Evolutionary conservation across 2,329 filamentous ascomycete species (phyloP).

Genomic region (Calycina herbarum): DNA sequence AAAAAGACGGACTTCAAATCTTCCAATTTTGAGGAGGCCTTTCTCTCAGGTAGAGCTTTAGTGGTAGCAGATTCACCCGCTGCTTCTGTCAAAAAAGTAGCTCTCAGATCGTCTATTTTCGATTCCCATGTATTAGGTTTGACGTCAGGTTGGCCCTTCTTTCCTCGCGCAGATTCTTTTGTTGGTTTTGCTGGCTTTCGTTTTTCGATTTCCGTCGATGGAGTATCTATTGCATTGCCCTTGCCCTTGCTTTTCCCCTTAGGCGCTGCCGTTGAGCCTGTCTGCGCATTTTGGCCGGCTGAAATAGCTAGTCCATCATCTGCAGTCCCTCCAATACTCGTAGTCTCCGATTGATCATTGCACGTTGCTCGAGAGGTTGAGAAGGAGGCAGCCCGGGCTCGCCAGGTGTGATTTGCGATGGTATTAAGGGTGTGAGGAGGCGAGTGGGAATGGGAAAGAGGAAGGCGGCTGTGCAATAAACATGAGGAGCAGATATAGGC

Average conservation of each 20-base stretch:
- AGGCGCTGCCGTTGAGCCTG: neutral
- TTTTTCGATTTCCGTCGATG: no score
- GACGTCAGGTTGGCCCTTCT: no score
- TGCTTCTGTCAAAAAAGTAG: no score
- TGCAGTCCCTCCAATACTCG: neutral
- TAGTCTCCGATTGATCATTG: neutral
- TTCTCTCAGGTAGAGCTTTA: neutral
- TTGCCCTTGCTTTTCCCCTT: neutral
- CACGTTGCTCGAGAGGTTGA: neutral
- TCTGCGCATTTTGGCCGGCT: neutral
- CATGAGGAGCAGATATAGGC: constrained; percentile 13
- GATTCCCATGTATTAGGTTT: no score
- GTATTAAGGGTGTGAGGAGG: neutral
- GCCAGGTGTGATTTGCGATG: neutral
- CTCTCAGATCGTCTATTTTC: no score
- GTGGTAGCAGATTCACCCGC: no score
- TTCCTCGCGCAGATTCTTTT: no score
- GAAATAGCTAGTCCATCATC: neutral
- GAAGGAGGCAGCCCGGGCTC: neutral
- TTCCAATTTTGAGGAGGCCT: neutral
- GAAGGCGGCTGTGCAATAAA: constrained; percentile 1
- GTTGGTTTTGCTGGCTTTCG: no score
- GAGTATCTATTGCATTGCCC: neutral
- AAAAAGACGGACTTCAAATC: no score
- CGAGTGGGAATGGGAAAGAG: neutral